A percentile compares a stretch with the other conserved stretches of the same genome.
phyloP scores from a whole-genome alignment of 2,329 filamentous ascomycete genomes.

The Epichloe bromicola region DNA sequence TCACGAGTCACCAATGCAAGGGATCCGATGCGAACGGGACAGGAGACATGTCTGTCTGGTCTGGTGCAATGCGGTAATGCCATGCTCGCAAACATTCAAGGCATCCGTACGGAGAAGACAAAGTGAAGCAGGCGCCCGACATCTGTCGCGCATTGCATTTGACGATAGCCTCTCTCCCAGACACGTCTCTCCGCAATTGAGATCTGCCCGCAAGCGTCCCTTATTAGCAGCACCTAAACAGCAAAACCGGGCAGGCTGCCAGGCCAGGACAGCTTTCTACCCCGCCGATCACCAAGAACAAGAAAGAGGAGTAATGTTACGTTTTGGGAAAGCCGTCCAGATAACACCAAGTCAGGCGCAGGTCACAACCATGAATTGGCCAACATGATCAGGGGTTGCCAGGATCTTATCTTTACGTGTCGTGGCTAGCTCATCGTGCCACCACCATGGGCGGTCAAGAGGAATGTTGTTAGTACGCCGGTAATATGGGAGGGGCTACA shows the following conservation, averaged over 20 bases:
- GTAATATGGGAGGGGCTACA: background rate
- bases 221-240: too few species aligned
- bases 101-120: too few species aligned
- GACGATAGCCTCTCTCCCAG: background rate
- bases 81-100: too few species aligned
- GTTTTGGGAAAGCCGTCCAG: background rate
- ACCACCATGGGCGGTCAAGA: background rate
- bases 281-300: background rate
- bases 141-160: background rate
- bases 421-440: background rate
- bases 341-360: background rate
- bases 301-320: background rate
- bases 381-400: background rate
- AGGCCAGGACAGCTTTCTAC: background rate
- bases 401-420: background rate
- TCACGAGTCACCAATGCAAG: too few species aligned
- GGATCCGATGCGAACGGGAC: too few species aligned
- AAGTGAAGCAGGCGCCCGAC: background rate
- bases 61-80: too few species aligned
- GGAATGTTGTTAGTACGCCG: too few species aligned
- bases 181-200: background rate
- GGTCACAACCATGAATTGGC: background rate
- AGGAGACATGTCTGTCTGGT: too few species aligned
- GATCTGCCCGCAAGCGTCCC: background rate
- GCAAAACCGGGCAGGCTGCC: too few species aligned